Evolutionary conservation across 1,139 yeast species (phyloP).

Genomic region (Lizanozyma gosingica): DNA sequence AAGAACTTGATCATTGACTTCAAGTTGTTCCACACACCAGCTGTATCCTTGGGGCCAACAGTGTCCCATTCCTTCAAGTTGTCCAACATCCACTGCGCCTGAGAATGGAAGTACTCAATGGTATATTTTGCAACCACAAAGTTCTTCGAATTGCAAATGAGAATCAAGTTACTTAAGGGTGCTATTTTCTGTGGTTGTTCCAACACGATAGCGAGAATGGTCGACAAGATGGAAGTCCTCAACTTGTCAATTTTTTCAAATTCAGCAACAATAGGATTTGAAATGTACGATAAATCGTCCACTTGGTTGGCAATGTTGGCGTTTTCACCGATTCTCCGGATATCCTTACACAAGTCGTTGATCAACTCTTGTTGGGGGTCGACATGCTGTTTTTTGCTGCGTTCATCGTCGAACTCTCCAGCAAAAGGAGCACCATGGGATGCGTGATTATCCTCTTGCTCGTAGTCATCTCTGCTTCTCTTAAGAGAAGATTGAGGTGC

Average conservation of each 20-base stretch:
- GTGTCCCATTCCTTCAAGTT: constrained; percentile 5
- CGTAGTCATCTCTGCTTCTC: constrained; percentile 35
- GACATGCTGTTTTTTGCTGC: constrained; percentile 26
- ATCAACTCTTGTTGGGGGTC: constrained; percentile 37
- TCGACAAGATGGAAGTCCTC: constrained; percentile 50
- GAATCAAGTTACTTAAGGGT: constrained; percentile 59
- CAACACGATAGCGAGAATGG: constrained; percentile 57
- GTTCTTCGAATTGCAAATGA: constrained; percentile 59
- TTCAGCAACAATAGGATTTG: constrained; percentile 59
- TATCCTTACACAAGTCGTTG: constrained; percentile 42
- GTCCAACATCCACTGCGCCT: constrained; percentile 48
- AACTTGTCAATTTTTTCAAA: constrained; percentile 59
- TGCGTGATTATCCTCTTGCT: constrained; percentile 13
- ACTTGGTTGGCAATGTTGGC: constrained; percentile 41
- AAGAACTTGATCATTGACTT: constrained; percentile 67
- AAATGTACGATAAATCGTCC: constrained; percentile 60
- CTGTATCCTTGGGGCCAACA: constrained; percentile 6
- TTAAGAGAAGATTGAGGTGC: constrained; percentile 18
- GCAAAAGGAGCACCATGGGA: constrained; percentile 10
- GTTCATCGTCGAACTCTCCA: constrained; percentile 11
- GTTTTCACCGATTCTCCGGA: constrained; percentile 60
- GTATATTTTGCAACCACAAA: constrained; percentile 62
- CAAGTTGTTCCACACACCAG: constrained; percentile 64
- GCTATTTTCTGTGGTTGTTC: constrained; percentile 92
- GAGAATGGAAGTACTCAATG: constrained; percentile 59